Base-by-base conservation (phyloP, 2,329 filamentous ascomycete species). In the Fusarium bulbicola region DNA sequence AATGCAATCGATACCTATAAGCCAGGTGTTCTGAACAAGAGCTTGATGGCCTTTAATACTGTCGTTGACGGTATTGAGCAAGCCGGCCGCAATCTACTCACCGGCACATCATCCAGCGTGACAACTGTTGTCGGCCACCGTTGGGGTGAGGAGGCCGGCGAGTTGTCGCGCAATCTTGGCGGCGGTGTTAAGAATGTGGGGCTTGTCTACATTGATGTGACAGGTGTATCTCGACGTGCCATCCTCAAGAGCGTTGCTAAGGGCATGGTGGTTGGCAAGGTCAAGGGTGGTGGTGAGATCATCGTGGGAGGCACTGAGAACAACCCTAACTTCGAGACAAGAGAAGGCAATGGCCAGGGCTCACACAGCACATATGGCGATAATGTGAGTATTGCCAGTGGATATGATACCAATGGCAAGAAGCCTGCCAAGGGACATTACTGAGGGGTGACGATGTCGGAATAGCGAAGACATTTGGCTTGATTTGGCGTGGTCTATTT, bases 111-210 rank as follows among this genome's bases (percentile, higher is more conserved):
- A 7, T 87, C 88, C 3, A 95, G 95, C n/a, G 92, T 95, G 30
- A 94, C 91, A 40, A 93, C 92, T 2, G 92, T 98, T 58, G 94
- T 98, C 7, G 89, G 91, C n/a, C 96, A 98, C 82, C 92, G 91
- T 71, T 99, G 95, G 85, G 96, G 96, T 9, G 80, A 88, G 3
- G 94, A 99, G 82, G 96, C 96, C 1, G 94, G 95, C 21, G 87
- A 91, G 40, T 86, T 98, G 21, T 92, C 94, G 5, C 87, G 87
- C 46, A 87, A 93, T 59, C 82, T 99, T 26, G 93, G 94, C 2
- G 92, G 94, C 10, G 95, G 95, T 30, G 91, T 98, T 78, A 97
- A 96, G 87, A 99, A 98, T 74, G 96, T 98, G 13, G 96, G 95
- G 11, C 87, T 99, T 34, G 96, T 99, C 37, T 99, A 99, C 80